Evolutionary conservation across 208 protist genomes (phyloP).

Genomic region (Leishmania braziliensis): DNA sequence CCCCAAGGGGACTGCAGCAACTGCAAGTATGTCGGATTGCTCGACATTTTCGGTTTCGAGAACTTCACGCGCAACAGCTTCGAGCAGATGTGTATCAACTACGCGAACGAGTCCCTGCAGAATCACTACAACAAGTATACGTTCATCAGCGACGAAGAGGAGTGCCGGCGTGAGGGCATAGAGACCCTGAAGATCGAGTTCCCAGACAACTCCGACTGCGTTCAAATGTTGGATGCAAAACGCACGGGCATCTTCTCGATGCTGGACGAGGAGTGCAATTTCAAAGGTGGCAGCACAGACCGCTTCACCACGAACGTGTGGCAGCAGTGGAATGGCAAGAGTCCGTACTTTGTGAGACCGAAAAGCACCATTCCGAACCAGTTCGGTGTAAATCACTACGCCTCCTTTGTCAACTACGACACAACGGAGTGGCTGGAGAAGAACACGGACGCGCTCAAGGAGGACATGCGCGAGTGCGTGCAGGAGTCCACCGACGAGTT

Average conservation of each 20-base stretch:
- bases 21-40: constrained; percentile 93
- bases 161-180: constrained; percentile 88
- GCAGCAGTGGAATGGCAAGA: constrained; percentile 58
- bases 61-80: constrained; percentile 96
- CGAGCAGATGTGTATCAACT: constrained; percentile 98
- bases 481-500: constrained; percentile 52
- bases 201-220: constrained; percentile 87
- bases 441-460: constrained; percentile 90
- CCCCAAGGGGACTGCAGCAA: constrained; percentile 47
- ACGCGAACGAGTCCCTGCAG: constrained; percentile 97
- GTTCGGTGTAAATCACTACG: constrained; percentile 94
- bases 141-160: constrained; percentile 94
- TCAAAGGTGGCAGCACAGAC: constrained; percentile 71
- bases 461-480: constrained; percentile 74
- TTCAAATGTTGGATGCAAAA: constrained; percentile 87
- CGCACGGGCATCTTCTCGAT: constrained; percentile 81
- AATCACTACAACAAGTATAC: constrained; percentile 98
- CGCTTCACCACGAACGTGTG: constrained; percentile 81
- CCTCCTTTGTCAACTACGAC: constrained; percentile 85
- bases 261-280: constrained; percentile 92
- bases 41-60: constrained; percentile 98
- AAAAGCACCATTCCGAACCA: constrained; percentile 86
- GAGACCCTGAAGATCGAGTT: constrained; percentile 76
- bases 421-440: constrained; percentile 92
- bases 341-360: constrained; percentile 77